Evolutionary conservation across 129 eudicot species (phyloP).

Genomic region (Centella asiatica): DNA sequence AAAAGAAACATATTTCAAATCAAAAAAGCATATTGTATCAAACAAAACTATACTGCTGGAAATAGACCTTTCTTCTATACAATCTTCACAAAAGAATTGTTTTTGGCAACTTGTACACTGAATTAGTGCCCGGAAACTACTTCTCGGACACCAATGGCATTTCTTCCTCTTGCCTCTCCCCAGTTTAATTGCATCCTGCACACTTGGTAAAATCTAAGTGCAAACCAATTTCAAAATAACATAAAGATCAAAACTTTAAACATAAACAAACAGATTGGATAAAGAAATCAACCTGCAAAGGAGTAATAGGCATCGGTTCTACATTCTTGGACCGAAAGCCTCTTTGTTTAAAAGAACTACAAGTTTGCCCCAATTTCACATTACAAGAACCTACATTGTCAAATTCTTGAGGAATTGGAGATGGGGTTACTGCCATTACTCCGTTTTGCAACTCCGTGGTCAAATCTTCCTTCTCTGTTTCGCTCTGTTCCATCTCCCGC

Average conservation of each 20-base stretch:
- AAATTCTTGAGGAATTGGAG: constrained; percentile 7
- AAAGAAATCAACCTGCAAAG: constrained; percentile 61
- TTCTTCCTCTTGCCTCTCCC: constrained; percentile 45
- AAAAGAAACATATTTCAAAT: not conserved
- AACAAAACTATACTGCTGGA: no score
- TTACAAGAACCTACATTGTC: constrained; percentile 27
- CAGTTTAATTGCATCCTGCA: constrained; percentile 21
- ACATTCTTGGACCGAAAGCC: constrained; percentile 65
- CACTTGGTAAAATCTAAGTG: constrained; percentile 29
- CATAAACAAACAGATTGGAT: not conserved
- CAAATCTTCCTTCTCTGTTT: not conserved
- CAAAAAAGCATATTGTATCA: no score
- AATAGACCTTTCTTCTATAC: constrained; percentile 66
- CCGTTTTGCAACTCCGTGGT: constrained; percentile 61
- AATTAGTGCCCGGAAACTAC: constrained; percentile 40
- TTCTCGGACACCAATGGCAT: constrained; percentile 90
- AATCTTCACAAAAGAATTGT: constrained; percentile 63
- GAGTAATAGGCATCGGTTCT: constrained; percentile 48
- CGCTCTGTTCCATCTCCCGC: constrained; percentile 24
- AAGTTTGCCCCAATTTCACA: constrained; percentile 53
- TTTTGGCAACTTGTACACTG: constrained; percentile 75
- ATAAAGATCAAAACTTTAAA: not conserved
- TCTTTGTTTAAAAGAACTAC: constrained; percentile 29
- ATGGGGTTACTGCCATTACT: constrained; percentile 52
- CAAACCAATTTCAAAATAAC: not conserved